Percentiles rank a stretch among this genome's conserved stretches.
phyloP scores from a whole-genome alignment of 2,329 filamentous ascomycete species.

The Epichloe typhina region DNA sequence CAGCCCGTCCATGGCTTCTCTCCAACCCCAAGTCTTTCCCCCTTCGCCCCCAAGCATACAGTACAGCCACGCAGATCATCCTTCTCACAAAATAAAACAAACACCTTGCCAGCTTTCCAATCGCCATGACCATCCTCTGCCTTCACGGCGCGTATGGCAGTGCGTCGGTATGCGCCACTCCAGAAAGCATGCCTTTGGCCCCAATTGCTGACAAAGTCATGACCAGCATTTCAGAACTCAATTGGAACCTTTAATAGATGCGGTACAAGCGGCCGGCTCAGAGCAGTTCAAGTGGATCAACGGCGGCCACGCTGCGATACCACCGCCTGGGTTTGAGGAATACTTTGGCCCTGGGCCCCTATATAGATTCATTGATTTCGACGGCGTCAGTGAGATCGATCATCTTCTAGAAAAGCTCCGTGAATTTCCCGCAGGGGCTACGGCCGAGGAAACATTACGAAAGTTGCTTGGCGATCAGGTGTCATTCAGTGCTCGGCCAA shows the following conservation, averaged over 20 bases:
- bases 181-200: too few species aligned
- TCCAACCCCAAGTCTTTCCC: too few species aligned
- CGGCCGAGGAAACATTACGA: conserved; percentile 1
- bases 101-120: not conserved
- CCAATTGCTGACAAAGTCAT: not conserved
- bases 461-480: not conserved
- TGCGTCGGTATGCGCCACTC: not conserved
- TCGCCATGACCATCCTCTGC: conserved; percentile 4
- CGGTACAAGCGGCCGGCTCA: not conserved
- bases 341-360: conserved; percentile 2
- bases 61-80: too few species aligned
- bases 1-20: too few species aligned
- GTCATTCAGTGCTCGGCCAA: not conserved
- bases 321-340: not conserved
- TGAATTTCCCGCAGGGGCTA: not conserved
- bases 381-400: conserved; percentile 1
- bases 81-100: not conserved
- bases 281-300: conserved; percentile 4
- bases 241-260: conserved; percentile 1
- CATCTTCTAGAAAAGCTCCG: not conserved
- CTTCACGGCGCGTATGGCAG: conserved; percentile 4
- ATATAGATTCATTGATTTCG: conserved; percentile 2
- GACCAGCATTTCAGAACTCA: conserved; percentile 1
- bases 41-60: too few species aligned
- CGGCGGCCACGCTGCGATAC: not conserved